A percentile compares a stretch with the other conserved stretches of the same genome.
Conservation (phyloP, 1,284 basidiomycete species). For the Puccinia horiana region DNA sequence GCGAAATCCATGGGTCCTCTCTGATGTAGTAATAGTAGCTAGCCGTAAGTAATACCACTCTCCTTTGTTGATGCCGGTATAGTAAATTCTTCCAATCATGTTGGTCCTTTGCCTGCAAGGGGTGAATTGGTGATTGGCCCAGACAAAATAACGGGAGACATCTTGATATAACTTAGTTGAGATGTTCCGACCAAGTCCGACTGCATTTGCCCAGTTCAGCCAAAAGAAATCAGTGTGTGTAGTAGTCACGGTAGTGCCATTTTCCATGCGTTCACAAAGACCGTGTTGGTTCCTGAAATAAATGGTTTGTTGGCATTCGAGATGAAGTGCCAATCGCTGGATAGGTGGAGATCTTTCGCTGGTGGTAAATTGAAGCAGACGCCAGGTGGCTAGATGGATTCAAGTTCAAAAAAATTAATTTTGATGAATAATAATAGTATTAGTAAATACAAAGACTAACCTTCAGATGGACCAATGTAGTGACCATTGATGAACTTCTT, state of each 20-base stretch:
- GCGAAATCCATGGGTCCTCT: neutral
- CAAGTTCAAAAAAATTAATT: neutral
- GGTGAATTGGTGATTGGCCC: neutral
- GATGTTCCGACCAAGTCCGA: too few relatives aligned
- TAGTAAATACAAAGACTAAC: neutral
- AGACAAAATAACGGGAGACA: neutral
- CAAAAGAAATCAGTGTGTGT: slow-evolving; percentile 11
- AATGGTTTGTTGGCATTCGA: neutral
- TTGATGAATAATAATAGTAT: neutral
- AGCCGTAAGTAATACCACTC: neutral
- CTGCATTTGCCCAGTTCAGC: neutral
- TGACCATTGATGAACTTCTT: too few relatives aligned
- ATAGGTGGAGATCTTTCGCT: neutral
- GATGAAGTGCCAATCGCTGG: neutral
- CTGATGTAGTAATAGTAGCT: neutral
- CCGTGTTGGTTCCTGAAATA: neutral
- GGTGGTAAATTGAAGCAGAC: neutral
- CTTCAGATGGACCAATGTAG: neutral
- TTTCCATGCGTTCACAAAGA: neutral
- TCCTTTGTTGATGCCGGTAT: neutral
- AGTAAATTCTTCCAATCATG: neutral
- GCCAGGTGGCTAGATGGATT: neutral
- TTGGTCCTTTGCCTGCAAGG: neutral
- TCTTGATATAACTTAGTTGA: neutral
- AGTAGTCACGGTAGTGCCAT: neutral